Conservation (phyloP, 768 basidiomycete genomes). For the Amanita muscaria region DNA sequence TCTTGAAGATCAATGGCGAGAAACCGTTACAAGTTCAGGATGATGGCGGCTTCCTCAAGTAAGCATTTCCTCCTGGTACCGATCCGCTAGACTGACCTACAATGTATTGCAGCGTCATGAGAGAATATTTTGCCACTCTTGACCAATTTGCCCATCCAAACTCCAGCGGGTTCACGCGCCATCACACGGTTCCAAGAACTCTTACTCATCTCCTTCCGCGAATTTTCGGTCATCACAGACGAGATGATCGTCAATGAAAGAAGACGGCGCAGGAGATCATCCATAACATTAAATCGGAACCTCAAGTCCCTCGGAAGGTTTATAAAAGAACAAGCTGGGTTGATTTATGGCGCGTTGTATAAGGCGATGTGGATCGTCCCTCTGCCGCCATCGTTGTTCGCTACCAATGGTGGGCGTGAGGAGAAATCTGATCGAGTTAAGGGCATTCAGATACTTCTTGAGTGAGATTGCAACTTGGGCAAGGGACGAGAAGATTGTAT, state of each 20-base stretch:
- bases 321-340: constrained; percentile 76
- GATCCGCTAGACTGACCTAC: not conserved
- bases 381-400: constrained; percentile 50
- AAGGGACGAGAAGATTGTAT: constrained; percentile 83
- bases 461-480: constrained; percentile 96
- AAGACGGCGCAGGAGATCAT: constrained; percentile 85
- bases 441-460: constrained; percentile 83
- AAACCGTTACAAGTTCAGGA: constrained; percentile 88
- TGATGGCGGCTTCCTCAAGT: constrained; percentile 96
- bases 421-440: constrained; percentile 81
- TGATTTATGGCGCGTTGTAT: constrained; percentile 90
- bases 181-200: constrained; percentile 98
- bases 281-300: constrained; percentile 85
- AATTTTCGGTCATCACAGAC: constrained; percentile 94
- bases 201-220: constrained; percentile 93
- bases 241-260: constrained; percentile 88
- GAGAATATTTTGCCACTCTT: constrained; percentile 88
- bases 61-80: constrained; percentile 15
- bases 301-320: constrained; percentile 74
- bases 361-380: constrained; percentile 74
- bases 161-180: constrained; percentile 80
- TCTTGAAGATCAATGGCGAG: constrained; percentile 96
- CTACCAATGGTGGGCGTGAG: constrained; percentile 50
- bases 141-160: constrained; percentile 91
- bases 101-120: constrained; percentile 62